phyloP scores from a whole-genome alignment of 1,139 yeast genomes.

The Candida freyschussii region DNA sequence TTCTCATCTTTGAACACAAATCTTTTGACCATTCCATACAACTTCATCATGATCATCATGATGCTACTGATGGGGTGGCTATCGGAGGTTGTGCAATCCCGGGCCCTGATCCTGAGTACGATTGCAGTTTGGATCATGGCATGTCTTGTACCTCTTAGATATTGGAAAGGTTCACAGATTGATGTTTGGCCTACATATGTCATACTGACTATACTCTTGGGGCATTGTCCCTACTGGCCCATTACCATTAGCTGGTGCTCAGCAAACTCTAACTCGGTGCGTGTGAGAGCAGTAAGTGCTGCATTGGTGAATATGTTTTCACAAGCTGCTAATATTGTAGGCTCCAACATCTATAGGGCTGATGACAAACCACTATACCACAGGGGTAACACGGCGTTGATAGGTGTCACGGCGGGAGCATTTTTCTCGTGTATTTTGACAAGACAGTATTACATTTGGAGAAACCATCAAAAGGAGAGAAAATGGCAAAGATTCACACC shows the following conservation, averaged over 20 bases:
- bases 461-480: conserved; percentile 41
- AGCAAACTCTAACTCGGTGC: conserved; percentile 53
- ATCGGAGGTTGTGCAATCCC: conserved; percentile 37
- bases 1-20: conserved; percentile 53
- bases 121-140: conserved; percentile 31
- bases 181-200: conserved; percentile 51
- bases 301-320: conserved; percentile 60
- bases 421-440: conserved; percentile 16
- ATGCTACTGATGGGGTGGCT: conserved; percentile 37
- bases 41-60: conserved; percentile 35
- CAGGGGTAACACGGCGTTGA: conserved; percentile 43
- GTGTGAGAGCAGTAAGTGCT: conserved; percentile 54
- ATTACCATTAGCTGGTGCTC: conserved; percentile 58
- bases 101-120: conserved; percentile 33
- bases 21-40: conserved; percentile 45
- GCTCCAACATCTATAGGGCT: conserved; percentile 49
- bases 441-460: conserved; percentile 39
- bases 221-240: conserved; percentile 48
- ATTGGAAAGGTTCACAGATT: conserved; percentile 46
- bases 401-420: conserved; percentile 6
- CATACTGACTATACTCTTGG: conserved; percentile 42
- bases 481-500: conserved; percentile 44
- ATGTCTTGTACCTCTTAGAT: conserved; percentile 37
- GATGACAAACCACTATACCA: conserved; percentile 54
- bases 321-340: conserved; percentile 49